Evolutionary conservation across 2,329 filamentous ascomycete species (phyloP).

Genomic region (Penicillium sp.): DNA sequence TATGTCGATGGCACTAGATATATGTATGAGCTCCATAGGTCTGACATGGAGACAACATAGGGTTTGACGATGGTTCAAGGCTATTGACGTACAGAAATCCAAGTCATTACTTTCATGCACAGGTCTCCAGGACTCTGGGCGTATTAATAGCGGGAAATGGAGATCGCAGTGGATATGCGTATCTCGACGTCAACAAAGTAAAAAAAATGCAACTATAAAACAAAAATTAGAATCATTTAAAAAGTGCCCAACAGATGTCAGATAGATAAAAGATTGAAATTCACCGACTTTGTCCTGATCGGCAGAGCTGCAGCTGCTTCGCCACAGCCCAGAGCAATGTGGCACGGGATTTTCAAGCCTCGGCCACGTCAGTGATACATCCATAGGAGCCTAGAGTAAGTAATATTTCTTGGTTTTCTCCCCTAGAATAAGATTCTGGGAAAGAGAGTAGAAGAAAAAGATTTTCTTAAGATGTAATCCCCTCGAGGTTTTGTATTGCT

Average conservation of each 20-base stretch:
- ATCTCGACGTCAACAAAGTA: conserved; percentile 14
- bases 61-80: background rate
- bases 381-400: conserved; percentile 9
- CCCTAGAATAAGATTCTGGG: background rate
- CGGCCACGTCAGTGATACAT: conserved; percentile 36
- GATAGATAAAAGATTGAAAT: conserved; percentile 14
- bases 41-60: background rate
- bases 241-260: background rate
- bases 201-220: conserved; percentile 4
- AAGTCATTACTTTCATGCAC: conserved; percentile 11
- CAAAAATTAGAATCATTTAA: conserved; percentile 12
- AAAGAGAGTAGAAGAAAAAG: background rate
- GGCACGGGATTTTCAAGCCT: conserved; percentile 22
- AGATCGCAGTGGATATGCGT: background rate
- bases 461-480: background rate
- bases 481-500: background rate
- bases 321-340: conserved; percentile 37
- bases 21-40: background rate
- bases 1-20: conserved; percentile 3
- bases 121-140: conserved; percentile 8
- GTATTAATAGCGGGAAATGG: conserved; percentile 6
- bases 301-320: conserved; percentile 36
- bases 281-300: conserved; percentile 22
- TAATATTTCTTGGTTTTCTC: background rate
- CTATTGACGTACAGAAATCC: conserved; percentile 7